These are phyloP conservation scores for Colletotrichum sp. DNA, from an alignment of 2,329 filamentous ascomycete genomes.

Conservation along the genomic window DNA sequence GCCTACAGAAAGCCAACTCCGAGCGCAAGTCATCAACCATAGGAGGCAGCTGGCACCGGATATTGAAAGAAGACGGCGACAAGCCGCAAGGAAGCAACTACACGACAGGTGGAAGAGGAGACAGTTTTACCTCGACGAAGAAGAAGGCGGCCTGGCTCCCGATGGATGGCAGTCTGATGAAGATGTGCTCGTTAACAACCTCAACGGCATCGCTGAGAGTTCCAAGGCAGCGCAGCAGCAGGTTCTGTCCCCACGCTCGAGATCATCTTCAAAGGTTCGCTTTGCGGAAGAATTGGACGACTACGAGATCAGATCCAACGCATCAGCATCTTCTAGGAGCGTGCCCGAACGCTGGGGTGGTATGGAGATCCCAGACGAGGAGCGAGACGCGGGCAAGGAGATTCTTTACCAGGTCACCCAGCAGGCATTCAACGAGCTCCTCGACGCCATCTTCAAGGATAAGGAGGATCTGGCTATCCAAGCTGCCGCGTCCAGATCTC, in stretches of 20 bases:
- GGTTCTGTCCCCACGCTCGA: conserved; percentile 58
- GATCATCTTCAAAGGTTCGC: conserved; percentile 80
- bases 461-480: conserved; percentile 79
- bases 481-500: conserved; percentile 65
- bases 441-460: conserved; percentile 83
- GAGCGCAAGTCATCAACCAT: conserved; percentile 39
- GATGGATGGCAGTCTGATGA: conserved; percentile 67
- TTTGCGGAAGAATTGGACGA: conserved; percentile 77
- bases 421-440: conserved; percentile 89
- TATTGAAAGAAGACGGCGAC: conserved; percentile 43
- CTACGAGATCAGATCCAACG: conserved; percentile 73
- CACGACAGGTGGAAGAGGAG: conserved; percentile 78
- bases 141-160: conserved; percentile 75
- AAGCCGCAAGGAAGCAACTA: conserved; percentile 54
- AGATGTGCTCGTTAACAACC: conserved; percentile 51
- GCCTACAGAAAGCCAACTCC: conserved; percentile 45
- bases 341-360: conserved; percentile 78
- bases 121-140: conserved; percentile 84
- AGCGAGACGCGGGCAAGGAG: conserved; percentile 84
- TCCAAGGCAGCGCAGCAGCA: conserved; percentile 46
- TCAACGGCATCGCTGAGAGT: conserved; percentile 43
- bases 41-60: conserved; percentile 39
- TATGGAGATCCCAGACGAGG: conserved; percentile 79
- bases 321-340: conserved; percentile 74
- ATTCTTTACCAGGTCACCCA: conserved; percentile 91